phyloP scores from a whole-genome alignment of 805 yeast species.

The Maudiozyma bulderi region DNA sequence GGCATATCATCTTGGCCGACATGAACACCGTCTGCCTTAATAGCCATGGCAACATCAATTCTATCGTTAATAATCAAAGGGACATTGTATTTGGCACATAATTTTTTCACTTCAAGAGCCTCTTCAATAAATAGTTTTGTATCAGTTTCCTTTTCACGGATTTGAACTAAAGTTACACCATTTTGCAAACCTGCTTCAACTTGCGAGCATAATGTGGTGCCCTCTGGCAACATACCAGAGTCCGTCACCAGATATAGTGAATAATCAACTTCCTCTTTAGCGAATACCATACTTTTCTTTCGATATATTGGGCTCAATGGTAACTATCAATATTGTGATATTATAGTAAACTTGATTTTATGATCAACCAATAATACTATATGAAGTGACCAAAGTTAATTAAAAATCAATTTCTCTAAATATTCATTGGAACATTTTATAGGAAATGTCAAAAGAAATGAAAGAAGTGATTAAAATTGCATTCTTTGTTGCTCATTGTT shows the following conservation, averaged over 20 bases:
- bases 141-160: slow-evolving; percentile 67
- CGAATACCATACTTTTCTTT: slow-evolving; percentile 8
- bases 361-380: background rate
- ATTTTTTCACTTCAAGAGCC: slow-evolving; percentile 49
- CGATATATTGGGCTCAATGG: background rate
- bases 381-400: too few relatives aligned
- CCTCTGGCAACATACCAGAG: slow-evolving; percentile 60
- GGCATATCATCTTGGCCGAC: slow-evolving; percentile 88
- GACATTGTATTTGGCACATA: slow-evolving; percentile 50
- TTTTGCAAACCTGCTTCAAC: slow-evolving; percentile 52
- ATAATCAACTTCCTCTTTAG: slow-evolving; percentile 31
- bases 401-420: too few relatives aligned
- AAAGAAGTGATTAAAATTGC: too few relatives aligned
- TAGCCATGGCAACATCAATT: slow-evolving; percentile 79
- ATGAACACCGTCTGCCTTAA: slow-evolving; percentile 86
- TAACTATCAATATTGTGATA: background rate
- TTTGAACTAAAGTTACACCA: slow-evolving; percentile 75
- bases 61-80: slow-evolving; percentile 83
- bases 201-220: slow-evolving; percentile 46
- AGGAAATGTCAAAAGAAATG: too few relatives aligned
- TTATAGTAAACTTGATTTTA: background rate
- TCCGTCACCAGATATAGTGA: slow-evolving; percentile 74
- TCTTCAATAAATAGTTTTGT: slow-evolving; percentile 57
- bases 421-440: too few relatives aligned
- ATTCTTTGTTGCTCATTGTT: background rate